Percentiles rank a stretch among this genome's conserved stretches.
Evolutionary conservation across 208 protist species (phyloP).

Genomic region (Wallacemonas sp.): DNA sequence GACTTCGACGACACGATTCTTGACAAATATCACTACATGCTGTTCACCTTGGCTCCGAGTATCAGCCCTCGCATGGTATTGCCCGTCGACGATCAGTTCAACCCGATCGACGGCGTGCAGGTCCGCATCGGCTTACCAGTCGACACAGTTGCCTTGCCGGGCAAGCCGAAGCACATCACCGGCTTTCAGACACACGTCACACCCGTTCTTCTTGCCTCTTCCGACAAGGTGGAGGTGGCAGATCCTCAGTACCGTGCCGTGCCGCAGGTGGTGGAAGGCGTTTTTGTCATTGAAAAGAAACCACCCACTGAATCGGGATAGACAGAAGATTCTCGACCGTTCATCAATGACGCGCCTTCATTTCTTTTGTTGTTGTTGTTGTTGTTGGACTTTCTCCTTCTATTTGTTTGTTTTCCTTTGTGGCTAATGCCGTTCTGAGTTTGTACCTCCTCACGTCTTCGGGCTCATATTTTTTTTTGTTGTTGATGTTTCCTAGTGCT

Average conservation of each 20-base stretch:
- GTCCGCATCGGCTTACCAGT: slow-evolving; percentile 93
- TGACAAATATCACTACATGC: slow-evolving; percentile 96
- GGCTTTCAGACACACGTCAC: slow-evolving; percentile 99
- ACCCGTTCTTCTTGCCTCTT: slow-evolving; percentile 95
- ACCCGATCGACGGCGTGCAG: slow-evolving; percentile 88
- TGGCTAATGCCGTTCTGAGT: neutral
- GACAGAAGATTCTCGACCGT: neutral
- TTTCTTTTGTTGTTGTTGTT: slow-evolving; percentile 3
- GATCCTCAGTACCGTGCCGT: slow-evolving; percentile 91
- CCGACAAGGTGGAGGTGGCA: slow-evolving; percentile 97
- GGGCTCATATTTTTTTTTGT: slow-evolving; percentile 4
- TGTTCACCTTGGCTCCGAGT: slow-evolving; percentile 91
- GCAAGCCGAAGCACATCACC: slow-evolving; percentile 98
- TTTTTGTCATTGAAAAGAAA: slow-evolving; percentile 85
- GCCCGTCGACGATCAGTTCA: slow-evolving; percentile 95
- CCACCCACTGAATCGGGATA: slow-evolving; percentile 17
- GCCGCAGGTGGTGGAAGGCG: slow-evolving; percentile 74
- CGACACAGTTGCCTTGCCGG: slow-evolving; percentile 97
- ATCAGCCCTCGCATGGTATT: slow-evolving; percentile 98
- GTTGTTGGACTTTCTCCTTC: too few relatives aligned
- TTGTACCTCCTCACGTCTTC: neutral
- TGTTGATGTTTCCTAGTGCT: neutral
- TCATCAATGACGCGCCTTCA: neutral
- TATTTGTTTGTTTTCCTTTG: neutral
- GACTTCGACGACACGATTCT: slow-evolving; percentile 93